Percentiles rank a stretch among this genome's conserved stretches.
These are phyloP conservation scores for Musa itinerans DNA, from an alignment of 176 grass and related monocot genomes.

Conservation along the genomic window DNA sequence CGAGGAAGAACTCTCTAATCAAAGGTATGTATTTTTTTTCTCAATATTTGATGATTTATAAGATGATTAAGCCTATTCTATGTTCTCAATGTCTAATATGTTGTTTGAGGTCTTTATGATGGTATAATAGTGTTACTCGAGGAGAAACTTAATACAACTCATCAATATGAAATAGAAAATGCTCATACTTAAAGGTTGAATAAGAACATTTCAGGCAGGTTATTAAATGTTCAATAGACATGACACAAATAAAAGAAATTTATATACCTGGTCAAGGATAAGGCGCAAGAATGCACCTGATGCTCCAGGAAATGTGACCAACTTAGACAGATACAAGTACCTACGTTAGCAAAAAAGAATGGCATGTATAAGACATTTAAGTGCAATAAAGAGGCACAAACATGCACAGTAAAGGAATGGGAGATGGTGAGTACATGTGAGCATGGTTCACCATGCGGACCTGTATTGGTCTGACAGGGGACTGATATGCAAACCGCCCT, in stretches of 20 bases:
- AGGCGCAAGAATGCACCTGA: constrained; percentile 63
- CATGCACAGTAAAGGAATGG: too few species aligned
- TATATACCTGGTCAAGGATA: constrained; percentile 71
- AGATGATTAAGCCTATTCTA: too few species aligned
- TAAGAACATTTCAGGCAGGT: background rate
- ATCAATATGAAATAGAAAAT: constrained; percentile 16
- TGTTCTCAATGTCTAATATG: too few species aligned
- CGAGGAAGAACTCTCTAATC: too few species aligned
- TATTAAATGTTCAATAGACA: background rate
- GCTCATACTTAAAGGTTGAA: background rate
- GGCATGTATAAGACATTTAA: background rate
- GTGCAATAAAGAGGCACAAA: background rate
- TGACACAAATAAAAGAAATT: background rate
- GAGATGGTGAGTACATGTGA: too few species aligned
- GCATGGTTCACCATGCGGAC: too few species aligned
- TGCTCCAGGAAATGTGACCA: constrained; percentile 53
- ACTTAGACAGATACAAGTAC: constrained; percentile 87
- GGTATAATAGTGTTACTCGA: too few species aligned
- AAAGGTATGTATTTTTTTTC: too few species aligned
- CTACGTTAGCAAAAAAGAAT: constrained; percentile 17
- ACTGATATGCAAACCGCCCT: too few species aligned
- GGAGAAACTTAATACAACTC: background rate
- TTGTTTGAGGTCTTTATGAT: too few species aligned
- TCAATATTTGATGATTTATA: too few species aligned
- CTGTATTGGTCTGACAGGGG: too few species aligned